Evolutionary conservation across 805 yeast genomes (phyloP), one percentile per base, ranked within the genome.

Genomic region (Priceomyces carsonii): DNA sequence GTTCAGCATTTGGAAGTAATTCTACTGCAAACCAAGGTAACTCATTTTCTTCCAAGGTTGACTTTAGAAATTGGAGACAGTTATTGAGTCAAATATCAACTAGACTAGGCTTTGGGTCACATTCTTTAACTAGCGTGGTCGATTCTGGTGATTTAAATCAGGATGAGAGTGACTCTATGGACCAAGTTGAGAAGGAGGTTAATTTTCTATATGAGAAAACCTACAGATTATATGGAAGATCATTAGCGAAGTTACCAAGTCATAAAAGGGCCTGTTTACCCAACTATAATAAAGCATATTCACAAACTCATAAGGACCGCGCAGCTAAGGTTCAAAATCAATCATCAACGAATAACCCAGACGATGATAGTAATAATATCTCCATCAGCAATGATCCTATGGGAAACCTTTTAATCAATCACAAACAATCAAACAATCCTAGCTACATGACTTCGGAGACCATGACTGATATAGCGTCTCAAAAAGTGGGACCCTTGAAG

Each of bases 401-500:
- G 61, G 73, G 73, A 0, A 66, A 66, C 40, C 47, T 66, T 8
- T 47, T 66, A 16, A 68, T 68, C 31, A 68, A 67, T 42, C 61
- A 56, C 19, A 49, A 39, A 26, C 25, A 32, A 36, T 21, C 35
- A 19, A 33, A 37, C 29, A 14, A 39, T 8, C 33, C 40, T n/a
- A 34, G 43, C 3, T 15, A 33, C 9, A 24, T 14, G 16, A 29
- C 29, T 36, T 39, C 5, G 33, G 41, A 20, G 28, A 38, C 28
- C 13, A 24, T 41, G 3, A 44, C 58, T 1, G 50, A 44, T 15
- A 45, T 63, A 2, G 48, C 60, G 2, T 44, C 53, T 4, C 58
- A 54, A 21, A 56, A 52, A 30, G 35, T 59, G 6, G 57, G 61
- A 1, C 59, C 63, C 3, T 51, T 65, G 27, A 42, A 42, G 15